These are phyloP conservation scores for Stenogyne calaminthoides DNA, from an alignment of 305 asterid genomes.

Conservation along the genomic window DNA sequence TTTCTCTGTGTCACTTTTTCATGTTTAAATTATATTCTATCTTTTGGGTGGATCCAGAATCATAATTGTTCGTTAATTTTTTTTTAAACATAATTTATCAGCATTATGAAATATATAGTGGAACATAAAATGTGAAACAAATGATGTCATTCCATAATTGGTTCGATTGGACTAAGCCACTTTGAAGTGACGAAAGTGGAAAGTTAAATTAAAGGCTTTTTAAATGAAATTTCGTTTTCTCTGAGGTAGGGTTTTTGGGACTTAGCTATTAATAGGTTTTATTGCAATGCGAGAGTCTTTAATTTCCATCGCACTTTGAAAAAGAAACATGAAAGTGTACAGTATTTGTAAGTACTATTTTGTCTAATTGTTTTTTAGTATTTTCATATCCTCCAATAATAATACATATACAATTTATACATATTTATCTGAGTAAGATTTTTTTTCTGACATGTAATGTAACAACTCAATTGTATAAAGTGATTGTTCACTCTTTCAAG, in stretches of 20 bases:
- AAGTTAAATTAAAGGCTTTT: constrained; percentile 7
- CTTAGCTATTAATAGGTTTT: constrained; percentile 17
- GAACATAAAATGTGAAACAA: too few relatives aligned
- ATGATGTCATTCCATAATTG: background rate
- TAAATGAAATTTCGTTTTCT: constrained; percentile 24
- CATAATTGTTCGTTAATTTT: too few relatives aligned
- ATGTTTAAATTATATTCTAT: too few relatives aligned
- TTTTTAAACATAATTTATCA: too few relatives aligned
- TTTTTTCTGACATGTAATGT: too few relatives aligned
- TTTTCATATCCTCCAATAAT: background rate
- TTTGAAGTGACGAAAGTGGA: background rate
- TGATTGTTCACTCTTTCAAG: too few relatives aligned
- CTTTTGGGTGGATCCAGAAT: too few relatives aligned
- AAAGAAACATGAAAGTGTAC: background rate
- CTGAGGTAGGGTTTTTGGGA: constrained; percentile 4
- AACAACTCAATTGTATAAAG: too few relatives aligned
- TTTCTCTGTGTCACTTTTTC: too few relatives aligned
- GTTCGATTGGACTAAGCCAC: constrained; percentile 26
- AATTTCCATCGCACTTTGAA: constrained; percentile 6
- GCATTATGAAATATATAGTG: too few relatives aligned
- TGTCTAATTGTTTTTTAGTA: constrained; percentile 25
- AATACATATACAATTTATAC: background rate
- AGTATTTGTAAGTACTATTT: constrained; percentile 15
- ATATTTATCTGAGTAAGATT: too few relatives aligned
- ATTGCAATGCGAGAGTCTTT: background rate